phyloP scores from a whole-genome alignment of 2,329 filamentous ascomycete genomes.

The Hypomyces rosellus region DNA sequence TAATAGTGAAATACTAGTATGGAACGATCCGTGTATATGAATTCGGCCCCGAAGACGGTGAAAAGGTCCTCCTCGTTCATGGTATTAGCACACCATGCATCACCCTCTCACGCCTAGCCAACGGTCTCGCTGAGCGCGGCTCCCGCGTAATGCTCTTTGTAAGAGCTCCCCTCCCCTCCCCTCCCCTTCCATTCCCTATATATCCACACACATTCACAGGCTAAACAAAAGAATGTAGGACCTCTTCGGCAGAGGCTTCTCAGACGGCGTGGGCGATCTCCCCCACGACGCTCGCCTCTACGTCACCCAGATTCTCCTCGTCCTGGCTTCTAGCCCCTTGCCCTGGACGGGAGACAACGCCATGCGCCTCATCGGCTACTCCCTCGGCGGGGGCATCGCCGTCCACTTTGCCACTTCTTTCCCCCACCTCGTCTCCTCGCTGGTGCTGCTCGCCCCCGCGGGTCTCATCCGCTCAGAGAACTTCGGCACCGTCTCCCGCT shows the following conservation, averaged over 20 bases:
- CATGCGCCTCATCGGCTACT: constrained; percentile 71
- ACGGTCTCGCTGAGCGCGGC: constrained; percentile 59
- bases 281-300: constrained; percentile 71
- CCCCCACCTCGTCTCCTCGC: constrained; percentile 58
- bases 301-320: constrained; percentile 64
- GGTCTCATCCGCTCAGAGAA: constrained; percentile 60
- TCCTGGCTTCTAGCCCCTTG: constrained; percentile 62
- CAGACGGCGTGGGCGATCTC: constrained; percentile 57
- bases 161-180: constrained; percentile 20
- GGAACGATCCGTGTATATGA: constrained; percentile 75
- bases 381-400: constrained; percentile 72
- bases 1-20: constrained; percentile 39
- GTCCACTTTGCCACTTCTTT: constrained; percentile 69
- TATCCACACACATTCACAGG: neutral
- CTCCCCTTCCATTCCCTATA: neutral
- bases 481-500: constrained; percentile 42
- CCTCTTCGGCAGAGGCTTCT: constrained; percentile 63
- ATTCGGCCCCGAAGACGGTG: constrained; percentile 67
- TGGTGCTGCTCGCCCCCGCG: constrained; percentile 73
- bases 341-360: constrained; percentile 54
- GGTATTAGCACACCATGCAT: constrained; percentile 80
- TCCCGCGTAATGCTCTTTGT: constrained; percentile 77
- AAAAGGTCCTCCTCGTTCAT: constrained; percentile 71
- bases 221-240: constrained; percentile 35
- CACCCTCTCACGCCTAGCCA: constrained; percentile 61